phyloP scores from a whole-genome alignment of 192 early-diverging fungal species.

The Haplosporangium gracile region DNA sequence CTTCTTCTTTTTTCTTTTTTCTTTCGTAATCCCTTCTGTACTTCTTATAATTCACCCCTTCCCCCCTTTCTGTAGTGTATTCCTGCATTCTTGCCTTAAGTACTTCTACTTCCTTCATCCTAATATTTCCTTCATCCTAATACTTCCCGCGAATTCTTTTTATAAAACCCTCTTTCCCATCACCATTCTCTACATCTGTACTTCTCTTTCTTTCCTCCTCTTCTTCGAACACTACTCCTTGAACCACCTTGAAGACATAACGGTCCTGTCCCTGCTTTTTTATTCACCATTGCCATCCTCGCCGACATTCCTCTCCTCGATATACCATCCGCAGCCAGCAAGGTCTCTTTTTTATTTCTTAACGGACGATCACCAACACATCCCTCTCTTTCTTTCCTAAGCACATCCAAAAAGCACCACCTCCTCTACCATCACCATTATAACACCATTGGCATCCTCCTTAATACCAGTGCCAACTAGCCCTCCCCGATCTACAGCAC shows the following conservation, averaged over 20 bases:
- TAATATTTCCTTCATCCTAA: too few relatives aligned
- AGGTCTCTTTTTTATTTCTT: background rate
- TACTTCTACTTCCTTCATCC: too few relatives aligned
- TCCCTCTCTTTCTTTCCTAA: background rate
- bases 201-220: slow-evolving; percentile 4
- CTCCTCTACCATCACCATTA: background rate
- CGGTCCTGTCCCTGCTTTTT: background rate
- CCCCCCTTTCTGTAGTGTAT: background rate
- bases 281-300: background rate
- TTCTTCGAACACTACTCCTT: background rate
- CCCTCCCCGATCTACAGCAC: background rate
- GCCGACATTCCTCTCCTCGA: background rate
- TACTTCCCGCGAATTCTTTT: background rate
- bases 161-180: background rate
- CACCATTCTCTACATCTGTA: background rate
- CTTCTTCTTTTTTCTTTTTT: background rate
- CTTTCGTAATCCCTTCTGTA: background rate
- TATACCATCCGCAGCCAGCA: background rate
- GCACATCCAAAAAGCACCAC: background rate
- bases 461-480: background rate
- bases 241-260: background rate
- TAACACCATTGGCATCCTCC: background rate
- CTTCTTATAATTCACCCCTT: background rate
- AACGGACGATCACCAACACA: slow-evolving; percentile 2
- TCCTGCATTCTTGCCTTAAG: background rate